These are phyloP conservation scores for Ceratocystis cubensis DNA, from an alignment of 2,329 filamentous ascomycete genomes.

Conservation along the genomic window DNA sequence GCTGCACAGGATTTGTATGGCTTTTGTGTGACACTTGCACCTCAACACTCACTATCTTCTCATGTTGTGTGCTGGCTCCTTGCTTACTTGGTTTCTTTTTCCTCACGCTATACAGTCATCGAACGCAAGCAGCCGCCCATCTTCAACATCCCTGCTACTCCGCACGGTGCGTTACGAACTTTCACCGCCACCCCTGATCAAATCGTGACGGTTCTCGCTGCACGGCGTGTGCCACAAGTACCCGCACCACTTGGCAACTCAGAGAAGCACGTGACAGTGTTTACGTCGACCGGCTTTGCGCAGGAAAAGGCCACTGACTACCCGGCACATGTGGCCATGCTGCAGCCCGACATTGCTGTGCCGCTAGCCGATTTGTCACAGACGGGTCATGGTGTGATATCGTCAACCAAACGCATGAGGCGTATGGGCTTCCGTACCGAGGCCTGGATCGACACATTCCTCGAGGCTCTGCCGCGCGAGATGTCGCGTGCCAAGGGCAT, in stretches of 20 bases:
- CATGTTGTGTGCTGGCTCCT: not conserved
- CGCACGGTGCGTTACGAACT: constrained; percentile 50
- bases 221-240: constrained; percentile 67
- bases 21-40: not conserved
- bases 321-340: constrained; percentile 45
- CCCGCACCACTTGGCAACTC: constrained; percentile 58
- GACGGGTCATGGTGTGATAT: constrained; percentile 40
- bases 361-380: constrained; percentile 58
- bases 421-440: constrained; percentile 83
- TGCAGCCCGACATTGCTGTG: constrained; percentile 70
- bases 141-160: constrained; percentile 30
- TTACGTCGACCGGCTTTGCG: constrained; percentile 78
- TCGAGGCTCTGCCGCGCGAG: constrained; percentile 31
- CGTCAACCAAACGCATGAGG: constrained; percentile 50
- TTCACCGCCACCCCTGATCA: constrained; percentile 63
- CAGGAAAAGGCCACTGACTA: constrained; percentile 59
- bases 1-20: not conserved
- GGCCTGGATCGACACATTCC: constrained; percentile 61
- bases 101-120: constrained; percentile 34
- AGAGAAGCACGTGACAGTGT: constrained; percentile 57
- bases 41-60: not conserved
- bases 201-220: constrained; percentile 57
- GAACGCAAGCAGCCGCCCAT: constrained; percentile 42
- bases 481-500: constrained; percentile 27
- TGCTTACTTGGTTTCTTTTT: not conserved